A percentile compares a stretch with the other conserved stretches of the same genome.
phyloP scores from a whole-genome alignment of 2,329 filamentous ascomycete genomes.

The Epichloe brachyelytri region DNA sequence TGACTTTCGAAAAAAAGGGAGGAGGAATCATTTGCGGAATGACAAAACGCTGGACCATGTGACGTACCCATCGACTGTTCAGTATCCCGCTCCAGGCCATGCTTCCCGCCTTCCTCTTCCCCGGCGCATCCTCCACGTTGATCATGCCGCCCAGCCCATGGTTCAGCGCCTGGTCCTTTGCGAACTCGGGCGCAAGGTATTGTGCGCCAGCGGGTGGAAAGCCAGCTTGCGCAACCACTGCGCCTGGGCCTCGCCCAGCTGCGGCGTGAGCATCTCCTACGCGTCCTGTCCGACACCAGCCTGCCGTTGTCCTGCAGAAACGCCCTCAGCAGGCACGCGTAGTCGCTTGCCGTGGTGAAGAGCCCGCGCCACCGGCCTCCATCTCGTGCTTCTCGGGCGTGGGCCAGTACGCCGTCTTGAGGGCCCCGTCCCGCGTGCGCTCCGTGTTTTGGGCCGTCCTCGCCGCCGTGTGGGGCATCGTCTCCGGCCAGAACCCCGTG shows the following conservation, averaged over 20 bases:
- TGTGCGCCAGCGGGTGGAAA: conserved; percentile 11
- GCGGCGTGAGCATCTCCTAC: conserved; percentile 27
- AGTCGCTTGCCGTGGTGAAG: conserved; percentile 28
- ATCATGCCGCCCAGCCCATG: conserved; percentile 27
- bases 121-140: conserved; percentile 24
- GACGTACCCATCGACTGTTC: conserved; percentile 30
- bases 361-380: conserved; percentile 30
- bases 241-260: conserved; percentile 21
- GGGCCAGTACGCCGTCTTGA: conserved; percentile 10
- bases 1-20: not conserved
- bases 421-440: conserved; percentile 9
- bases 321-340: conserved; percentile 21
- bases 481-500: conserved; percentile 23
- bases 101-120: conserved; percentile 28
- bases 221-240: conserved; percentile 9
- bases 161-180: conserved; percentile 18
- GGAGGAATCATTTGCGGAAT: not conserved
- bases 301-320: conserved; percentile 17
- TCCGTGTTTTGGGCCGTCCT: conserved; percentile 12
- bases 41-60: not conserved
- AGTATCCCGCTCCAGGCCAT: conserved; percentile 31
- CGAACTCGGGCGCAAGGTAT: conserved; percentile 24
- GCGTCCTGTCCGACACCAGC: conserved; percentile 18
- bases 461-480: conserved; percentile 13
- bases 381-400: conserved; percentile 19